Evolutionary conservation across 352 stramenopile genomes (phyloP).

Genomic region (Aphanomyces astaci): DNA sequence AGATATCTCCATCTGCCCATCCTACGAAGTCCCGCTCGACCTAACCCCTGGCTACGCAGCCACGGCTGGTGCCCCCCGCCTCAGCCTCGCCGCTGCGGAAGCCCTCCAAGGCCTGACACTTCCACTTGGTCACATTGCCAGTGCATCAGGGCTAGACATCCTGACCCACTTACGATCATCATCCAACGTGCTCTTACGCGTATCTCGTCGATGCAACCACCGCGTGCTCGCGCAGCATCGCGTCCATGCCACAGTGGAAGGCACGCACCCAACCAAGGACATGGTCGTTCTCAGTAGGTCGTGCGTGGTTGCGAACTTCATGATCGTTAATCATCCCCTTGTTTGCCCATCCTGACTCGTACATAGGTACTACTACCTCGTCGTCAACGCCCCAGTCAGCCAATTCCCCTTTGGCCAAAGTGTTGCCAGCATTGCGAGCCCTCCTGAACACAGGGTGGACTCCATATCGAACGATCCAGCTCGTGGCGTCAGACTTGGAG

Average conservation of each 20-base stretch:
- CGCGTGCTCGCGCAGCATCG: not conserved
- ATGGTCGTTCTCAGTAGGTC: not conserved
- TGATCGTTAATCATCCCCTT: too few relatives aligned
- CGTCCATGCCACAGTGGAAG: not conserved
- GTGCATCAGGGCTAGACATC: not conserved
- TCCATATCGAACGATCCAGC: not conserved
- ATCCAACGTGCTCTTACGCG: not conserved
- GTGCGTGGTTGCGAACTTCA: too few relatives aligned
- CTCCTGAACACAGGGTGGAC: not conserved
- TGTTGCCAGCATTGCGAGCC: not conserved
- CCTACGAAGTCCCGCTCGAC: not conserved
- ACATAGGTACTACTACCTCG: too few relatives aligned
- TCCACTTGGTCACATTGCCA: not conserved
- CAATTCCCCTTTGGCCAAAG: not conserved
- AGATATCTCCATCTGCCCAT: not conserved
- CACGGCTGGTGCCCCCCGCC: not conserved
- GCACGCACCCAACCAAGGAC: not conserved
- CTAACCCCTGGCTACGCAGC: not conserved
- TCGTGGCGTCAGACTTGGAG: not conserved
- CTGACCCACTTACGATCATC: not conserved
- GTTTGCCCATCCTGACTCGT: too few relatives aligned
- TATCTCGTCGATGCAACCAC: not conserved
- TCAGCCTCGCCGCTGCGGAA: not conserved
- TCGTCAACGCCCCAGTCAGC: too few relatives aligned
- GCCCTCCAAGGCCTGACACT: not conserved